Evolutionary conservation across 2,329 filamentous ascomycete genomes (phyloP).

Genomic region (Neofusicoccum sp.): DNA sequence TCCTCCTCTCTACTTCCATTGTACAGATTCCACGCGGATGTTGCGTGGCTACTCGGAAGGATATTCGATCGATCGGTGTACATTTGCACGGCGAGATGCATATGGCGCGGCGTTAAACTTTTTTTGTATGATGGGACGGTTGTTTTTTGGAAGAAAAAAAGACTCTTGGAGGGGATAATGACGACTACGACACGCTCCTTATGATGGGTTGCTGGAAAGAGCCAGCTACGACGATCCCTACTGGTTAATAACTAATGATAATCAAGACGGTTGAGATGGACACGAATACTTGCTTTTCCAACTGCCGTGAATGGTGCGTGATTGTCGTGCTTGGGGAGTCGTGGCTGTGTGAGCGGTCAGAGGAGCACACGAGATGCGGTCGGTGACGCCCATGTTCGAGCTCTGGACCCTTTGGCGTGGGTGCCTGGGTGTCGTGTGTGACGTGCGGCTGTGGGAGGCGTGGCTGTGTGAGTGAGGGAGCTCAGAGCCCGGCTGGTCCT

Average conservation of each 20-base stretch:
- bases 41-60: not conserved
- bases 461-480: not conserved
- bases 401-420: not conserved
- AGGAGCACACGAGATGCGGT: too few relatives aligned
- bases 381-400: too few relatives aligned
- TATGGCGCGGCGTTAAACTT: slow-evolving; percentile 3
- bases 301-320: too few relatives aligned
- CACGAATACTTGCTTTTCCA: not conserved
- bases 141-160: not conserved
- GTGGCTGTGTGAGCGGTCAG: not conserved
- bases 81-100: not conserved
- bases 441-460: not conserved
- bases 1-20: not conserved
- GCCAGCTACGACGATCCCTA: slow-evolving; percentile 11
- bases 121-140: not conserved
- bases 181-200: slow-evolving; percentile 7
- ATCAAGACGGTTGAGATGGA: not conserved
- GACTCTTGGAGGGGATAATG: not conserved
- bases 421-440: not conserved
- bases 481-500: not conserved
- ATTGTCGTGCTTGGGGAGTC: not conserved
- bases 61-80: not conserved
- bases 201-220: not conserved
- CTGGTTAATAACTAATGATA: slow-evolving; percentile 12
- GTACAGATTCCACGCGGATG: not conserved